Evolutionary conservation across 495 filamentous ascomycete genomes (phyloP), one percentile per base, ranked within the genome.

Genomic region (Endocarpon pusillum): DNA sequence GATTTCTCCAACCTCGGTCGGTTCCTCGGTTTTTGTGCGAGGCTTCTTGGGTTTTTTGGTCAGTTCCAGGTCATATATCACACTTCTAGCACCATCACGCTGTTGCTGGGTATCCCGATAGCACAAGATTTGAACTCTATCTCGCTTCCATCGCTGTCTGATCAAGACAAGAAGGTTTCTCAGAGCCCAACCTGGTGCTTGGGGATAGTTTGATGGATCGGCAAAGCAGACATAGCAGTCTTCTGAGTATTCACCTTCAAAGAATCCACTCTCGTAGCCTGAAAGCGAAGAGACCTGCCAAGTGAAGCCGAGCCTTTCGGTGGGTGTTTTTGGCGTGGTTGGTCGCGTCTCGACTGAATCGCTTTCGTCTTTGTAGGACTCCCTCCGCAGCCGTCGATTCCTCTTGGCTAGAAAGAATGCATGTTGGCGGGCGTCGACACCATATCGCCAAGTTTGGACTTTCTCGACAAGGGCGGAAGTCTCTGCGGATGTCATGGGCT

Each of bases 171-270:
- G 59, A 4, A 96, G 65, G 45, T 97, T 97, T 33, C 89, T 65
- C 18, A 96, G 59, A 62, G 86, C 81, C 89, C 89, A 94, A 0
- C 84, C 81, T 5, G 89, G 86, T 37, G 81, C 72, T 28, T 78
- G 68, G 3, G 75, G 57, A 49, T 92, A 94, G 22, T 80, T 92
- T 2, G 86, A 93, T 3, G 89, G 84, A 49, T 97, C 89, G 16
- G 80, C 78, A 54, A 97, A 94, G 35, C 75, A 71, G 10, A 93
- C 64, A 46, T 73, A 94, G 42, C 70, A 71, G 48, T 94, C 81
- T 35, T 75, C 63, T 14, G 69, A 55, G 2, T 65, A 58, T 6
- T 75, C 55, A 30, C 67, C 64, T 20, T 76, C 57, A 52, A 97
- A 97, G 55, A 97, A 97, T 1, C 81, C 84, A 30, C 58, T 66